Evolutionary conservation across 2,329 filamentous ascomycete genomes (phyloP), one percentile per base, ranked within the genome.

Genomic region (Fusarium nodosum): DNA sequence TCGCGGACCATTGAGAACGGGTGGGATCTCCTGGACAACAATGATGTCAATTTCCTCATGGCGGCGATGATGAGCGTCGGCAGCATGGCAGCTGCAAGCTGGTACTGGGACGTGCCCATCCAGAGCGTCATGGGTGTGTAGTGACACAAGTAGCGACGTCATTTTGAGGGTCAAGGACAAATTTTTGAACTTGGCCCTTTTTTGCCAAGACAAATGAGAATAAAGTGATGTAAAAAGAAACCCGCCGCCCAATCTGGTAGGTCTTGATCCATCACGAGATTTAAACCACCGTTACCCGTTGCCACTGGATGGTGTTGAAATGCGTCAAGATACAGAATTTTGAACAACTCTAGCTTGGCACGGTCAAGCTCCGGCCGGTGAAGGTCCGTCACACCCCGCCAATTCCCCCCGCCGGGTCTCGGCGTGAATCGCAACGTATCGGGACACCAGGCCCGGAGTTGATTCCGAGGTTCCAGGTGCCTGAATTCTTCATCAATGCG

Each of bases 31-130:
- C 83, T 99, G 60, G 94, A 97, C 79, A 99, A 99, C 79, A 99
- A 99, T 79, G 92, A 93, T 56, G 94, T 99, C 73, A 99, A 99
- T 79, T 88, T 97, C 60, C 79, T 95, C 59, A 98, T 97, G 95
- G 94, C 95, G 0, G 85, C 88, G 16, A 84, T 85, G 7, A 94
- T 97, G 87, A 97, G 93, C 77, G 69, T 94, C 20, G 88, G 90
- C 7, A 92, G 90, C 7, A 97, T 98, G 88, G 83, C 81, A 0
- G 79, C 88, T 34, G 89, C 87, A 31, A 81, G 84, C 45, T 88
- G 85, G 86, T 84, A 86, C 63, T 91, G 89, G 88, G 83, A 80
- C 7, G 75, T 90, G 26, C 84, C 87, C 9, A 74, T 88, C 16
- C 72, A 79, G 56, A 82, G 76, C 56, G 79, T 87, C 28, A 67